Base-by-base conservation (phyloP, 2,329 filamentous ascomycete genomes). In the Claviceps spartinae region DNA sequence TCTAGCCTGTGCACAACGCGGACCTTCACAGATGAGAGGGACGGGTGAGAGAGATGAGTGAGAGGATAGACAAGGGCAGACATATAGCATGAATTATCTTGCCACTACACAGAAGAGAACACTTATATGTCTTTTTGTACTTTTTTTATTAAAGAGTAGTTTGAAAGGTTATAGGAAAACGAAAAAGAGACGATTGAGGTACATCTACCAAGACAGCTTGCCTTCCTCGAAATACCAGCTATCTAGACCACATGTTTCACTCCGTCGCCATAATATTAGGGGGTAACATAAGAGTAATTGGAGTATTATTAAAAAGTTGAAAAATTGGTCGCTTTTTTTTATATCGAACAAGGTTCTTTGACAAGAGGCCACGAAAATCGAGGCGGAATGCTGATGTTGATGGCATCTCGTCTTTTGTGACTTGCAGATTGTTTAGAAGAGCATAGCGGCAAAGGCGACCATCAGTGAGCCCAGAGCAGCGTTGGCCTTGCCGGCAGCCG, bases 391-490 rank as follows among this genome's bases (percentile, higher is more conserved):
- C 8, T 30, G 30, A 30, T 9, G 9, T 30, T 30, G 30, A 30
- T 30, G 3, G 3, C 30, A 11, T 30, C 30, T 30, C 4, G 30
- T 30, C 30, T 11, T 20, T 42, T 50, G 36, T 9, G n/a, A 37
- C 22, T 8, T 22, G 45, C 4, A 20, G 44, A 26, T 36, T 30
- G 16, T 45, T 59, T 65, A 72, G 54, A 72, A 56, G 52, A 66
- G 58, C 42, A 73, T 50, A 22, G 65, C 68, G 48, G 64, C 68
- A 40, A 70, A 53, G 43, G 64, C 71, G 36, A 70, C 52, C 47
- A 69, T 57, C 43, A 72, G 60, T 51, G 67, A 66, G 26, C 67
- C 68, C 24, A 68, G 49, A 50, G 65, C 66, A 30, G 65, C 59
- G 40, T 61, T 62, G 37, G 62, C 54, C 58, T 65, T 68, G 53